Evolutionary conservation across 139 green algal species (phyloP).

Genomic region (Marvania coccoides): DNA sequence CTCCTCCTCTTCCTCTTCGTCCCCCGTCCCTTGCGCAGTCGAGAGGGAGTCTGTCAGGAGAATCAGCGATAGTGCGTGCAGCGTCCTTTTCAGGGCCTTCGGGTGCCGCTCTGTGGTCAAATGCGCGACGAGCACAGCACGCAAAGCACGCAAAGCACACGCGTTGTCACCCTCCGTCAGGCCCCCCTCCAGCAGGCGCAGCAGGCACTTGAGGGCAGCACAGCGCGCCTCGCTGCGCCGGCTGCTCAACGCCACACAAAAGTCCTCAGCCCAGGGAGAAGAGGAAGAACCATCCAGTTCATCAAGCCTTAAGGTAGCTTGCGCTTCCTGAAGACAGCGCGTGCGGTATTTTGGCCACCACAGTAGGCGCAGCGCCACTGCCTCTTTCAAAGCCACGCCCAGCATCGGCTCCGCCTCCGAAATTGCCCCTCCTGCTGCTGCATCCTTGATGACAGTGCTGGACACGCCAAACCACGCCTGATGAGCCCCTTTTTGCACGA

Average conservation of each 20-base stretch:
- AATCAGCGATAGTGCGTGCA: background rate
- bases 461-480: background rate
- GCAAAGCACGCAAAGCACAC: slow-evolving; percentile 13
- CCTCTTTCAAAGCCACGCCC: slow-evolving; percentile 19
- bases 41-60: background rate
- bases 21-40: background rate
- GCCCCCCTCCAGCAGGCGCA: slow-evolving; percentile 13
- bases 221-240: slow-evolving; percentile 45
- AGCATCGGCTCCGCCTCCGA: slow-evolving; percentile 26
- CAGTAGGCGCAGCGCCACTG: slow-evolving; percentile 25
- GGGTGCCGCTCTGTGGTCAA: background rate
- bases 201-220: slow-evolving; percentile 41
- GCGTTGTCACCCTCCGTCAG: background rate
- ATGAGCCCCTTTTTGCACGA: background rate
- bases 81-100: background rate
- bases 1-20: background rate
- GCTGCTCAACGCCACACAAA: slow-evolving; percentile 21
- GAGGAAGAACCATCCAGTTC: too few relatives aligned
- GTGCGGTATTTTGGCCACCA: background rate
- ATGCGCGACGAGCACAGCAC: background rate
- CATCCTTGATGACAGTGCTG: background rate
- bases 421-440: background rate
- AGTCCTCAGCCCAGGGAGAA: slow-evolving; percentile 6
- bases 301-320: too few relatives aligned
- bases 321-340: too few relatives aligned